Conservation (phyloP, 75 land plant species). For the Pinus albicaulis region DNA sequence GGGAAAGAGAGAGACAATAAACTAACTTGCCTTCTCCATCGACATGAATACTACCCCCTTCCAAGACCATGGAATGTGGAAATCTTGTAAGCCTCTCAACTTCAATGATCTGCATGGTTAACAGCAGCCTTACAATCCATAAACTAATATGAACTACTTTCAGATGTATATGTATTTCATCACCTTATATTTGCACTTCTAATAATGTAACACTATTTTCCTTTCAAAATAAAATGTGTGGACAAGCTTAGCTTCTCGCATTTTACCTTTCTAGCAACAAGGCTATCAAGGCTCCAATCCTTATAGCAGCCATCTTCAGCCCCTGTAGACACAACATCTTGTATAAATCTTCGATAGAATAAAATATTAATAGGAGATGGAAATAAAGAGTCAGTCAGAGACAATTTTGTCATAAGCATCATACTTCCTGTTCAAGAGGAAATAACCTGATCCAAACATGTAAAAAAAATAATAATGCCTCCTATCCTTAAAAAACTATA, state of each 20-base stretch:
- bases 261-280: constrained; percentile 83
- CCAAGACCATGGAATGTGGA: constrained; percentile 70
- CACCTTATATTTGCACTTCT: background rate
- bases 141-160: background rate
- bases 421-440: background rate
- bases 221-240: background rate
- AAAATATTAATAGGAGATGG: background rate
- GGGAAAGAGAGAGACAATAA: background rate
- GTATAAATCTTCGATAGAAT: too few relatives aligned
- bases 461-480: background rate
- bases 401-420: background rate
- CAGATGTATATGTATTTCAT: background rate
- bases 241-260: background rate
- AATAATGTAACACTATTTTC: background rate
- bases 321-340: constrained; percentile 30
- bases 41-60: constrained; percentile 97
- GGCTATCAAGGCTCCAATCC: constrained; percentile 78
- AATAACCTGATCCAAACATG: background rate
- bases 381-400: background rate
- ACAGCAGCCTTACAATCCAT: background rate
- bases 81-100: constrained; percentile 72
- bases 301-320: constrained; percentile 58
- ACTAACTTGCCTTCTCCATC: constrained; percentile 85
- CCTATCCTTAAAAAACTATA: background rate
- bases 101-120: constrained; percentile 58